Conservation (phyloP, 495 filamentous ascomycete species). For the Tuber aestivum region DNA sequence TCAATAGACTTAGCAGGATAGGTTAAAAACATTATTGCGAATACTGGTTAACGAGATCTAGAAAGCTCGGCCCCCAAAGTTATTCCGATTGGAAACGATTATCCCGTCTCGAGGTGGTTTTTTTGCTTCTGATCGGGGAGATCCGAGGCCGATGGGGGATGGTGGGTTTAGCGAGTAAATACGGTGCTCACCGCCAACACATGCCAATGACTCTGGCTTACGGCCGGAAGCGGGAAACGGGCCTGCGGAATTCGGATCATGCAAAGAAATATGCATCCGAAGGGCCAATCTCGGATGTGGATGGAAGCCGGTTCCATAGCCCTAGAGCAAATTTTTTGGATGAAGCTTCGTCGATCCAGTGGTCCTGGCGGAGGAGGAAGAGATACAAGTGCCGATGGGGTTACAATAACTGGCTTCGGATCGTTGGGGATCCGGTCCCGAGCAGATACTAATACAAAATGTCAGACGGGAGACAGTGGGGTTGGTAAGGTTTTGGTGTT, state of each 20-base stretch:
- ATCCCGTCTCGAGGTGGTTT: too few species aligned
- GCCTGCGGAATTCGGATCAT: background rate
- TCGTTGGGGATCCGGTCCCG: background rate
- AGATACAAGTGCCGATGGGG: background rate
- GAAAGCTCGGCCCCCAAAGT: too few species aligned
- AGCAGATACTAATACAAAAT: background rate
- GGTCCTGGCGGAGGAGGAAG: background rate
- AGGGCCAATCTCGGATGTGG: background rate
- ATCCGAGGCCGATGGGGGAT: too few species aligned
- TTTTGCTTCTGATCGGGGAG: too few species aligned
- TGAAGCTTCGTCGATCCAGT: background rate
- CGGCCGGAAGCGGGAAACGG: background rate
- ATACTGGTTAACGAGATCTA: too few species aligned
- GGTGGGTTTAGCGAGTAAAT: too few species aligned
- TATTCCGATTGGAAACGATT: too few species aligned
- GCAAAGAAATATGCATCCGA: background rate
- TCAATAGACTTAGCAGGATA: too few species aligned
- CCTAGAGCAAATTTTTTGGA: background rate
- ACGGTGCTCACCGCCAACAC: too few species aligned
- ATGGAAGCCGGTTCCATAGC: background rate
- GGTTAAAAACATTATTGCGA: too few species aligned
- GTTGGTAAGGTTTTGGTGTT: background rate
- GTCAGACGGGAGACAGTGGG: background rate
- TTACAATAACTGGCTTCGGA: background rate
- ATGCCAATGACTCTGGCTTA: background rate